These are phyloP conservation scores for Vigna unguiculata DNA, from an alignment of 306 rosid genomes.

Conservation along the genomic window DNA sequence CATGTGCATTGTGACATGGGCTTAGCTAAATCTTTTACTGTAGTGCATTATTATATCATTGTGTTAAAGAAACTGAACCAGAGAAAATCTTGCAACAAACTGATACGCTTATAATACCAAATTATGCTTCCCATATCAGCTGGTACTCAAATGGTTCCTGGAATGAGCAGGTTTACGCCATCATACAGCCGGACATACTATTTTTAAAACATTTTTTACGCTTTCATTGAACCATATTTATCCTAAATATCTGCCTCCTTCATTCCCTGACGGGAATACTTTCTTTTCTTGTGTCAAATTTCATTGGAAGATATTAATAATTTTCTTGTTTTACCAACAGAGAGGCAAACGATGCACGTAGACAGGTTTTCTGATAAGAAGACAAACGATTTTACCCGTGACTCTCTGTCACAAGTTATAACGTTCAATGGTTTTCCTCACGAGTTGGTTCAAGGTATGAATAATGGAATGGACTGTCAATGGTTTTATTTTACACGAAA, in stretches of 20 bases:
- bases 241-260: conserved; percentile 20
- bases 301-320: conserved; percentile 4
- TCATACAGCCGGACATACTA: not conserved
- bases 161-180: not conserved
- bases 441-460: conserved; percentile 69
- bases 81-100: no score
- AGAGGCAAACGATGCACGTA: conserved; percentile 48
- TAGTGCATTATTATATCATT: conserved; percentile 1
- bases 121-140: conserved; percentile 5
- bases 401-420: conserved; percentile 65
- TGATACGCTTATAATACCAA: not conserved
- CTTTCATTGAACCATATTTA: conserved; percentile 16
- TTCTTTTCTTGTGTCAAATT: conserved; percentile 18
- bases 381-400: conserved; percentile 51
- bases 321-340: conserved; percentile 52
- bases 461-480: conserved; percentile 25
- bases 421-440: conserved; percentile 52
- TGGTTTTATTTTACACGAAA: conserved; percentile 28
- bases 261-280: not conserved
- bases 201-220: not conserved
- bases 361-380: conserved; percentile 59
- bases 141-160: not conserved
- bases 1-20: not conserved
- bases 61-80: not conserved
- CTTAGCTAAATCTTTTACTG: not conserved